phyloP scores from a whole-genome alignment of 2,329 filamentous ascomycete species.

The Cercospora zeae-maydis region DNA sequence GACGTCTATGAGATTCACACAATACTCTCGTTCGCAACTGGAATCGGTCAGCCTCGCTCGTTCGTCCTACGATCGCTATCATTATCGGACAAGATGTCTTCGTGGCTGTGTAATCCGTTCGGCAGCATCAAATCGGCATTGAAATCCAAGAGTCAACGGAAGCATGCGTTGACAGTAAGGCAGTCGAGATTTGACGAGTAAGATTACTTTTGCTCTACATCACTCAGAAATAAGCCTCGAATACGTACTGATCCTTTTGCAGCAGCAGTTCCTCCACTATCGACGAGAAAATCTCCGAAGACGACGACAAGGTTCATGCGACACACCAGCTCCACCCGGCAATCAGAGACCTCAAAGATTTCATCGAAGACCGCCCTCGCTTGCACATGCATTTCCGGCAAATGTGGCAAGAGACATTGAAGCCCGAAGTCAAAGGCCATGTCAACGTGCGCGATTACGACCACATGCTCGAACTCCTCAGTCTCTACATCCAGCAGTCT shows the following conservation, averaged over 20 bases:
- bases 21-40: background rate
- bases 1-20: background rate
- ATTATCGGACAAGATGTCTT: background rate
- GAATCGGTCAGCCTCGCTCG: background rate
- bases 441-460: background rate
- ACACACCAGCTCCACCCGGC: background rate
- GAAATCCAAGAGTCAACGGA: background rate
- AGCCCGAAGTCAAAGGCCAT: background rate
- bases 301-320: background rate
- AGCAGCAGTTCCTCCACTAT: background rate
- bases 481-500: background rate
- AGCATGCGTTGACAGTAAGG: background rate
- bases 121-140: background rate
- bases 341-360: background rate
- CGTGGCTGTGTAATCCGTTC: background rate
- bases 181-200: background rate
- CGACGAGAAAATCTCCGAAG: background rate
- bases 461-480: background rate
- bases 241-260: background rate
- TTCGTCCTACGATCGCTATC: background rate
- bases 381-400: background rate
- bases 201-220: background rate
- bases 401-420: background rate
- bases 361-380: background rate
- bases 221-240: no score